Evolutionary conservation across 2,329 filamentous ascomycete species (phyloP).

Genomic region (Pestalotiopsis sp.): DNA sequence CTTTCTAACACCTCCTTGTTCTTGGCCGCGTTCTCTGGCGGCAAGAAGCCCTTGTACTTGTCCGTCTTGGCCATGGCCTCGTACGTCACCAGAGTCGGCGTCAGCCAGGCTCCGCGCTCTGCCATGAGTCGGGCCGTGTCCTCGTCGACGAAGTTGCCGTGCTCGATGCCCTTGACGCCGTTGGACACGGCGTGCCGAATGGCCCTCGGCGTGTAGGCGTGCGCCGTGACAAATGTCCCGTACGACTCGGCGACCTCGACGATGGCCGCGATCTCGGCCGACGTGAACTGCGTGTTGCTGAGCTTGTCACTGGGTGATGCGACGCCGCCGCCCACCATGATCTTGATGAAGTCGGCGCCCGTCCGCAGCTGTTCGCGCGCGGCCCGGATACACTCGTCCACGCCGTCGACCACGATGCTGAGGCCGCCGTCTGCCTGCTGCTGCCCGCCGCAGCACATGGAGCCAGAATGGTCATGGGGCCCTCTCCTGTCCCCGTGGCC

Average conservation of each 20-base stretch:
- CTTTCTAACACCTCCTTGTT: constrained; percentile 11
- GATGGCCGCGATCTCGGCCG: constrained; percentile 58
- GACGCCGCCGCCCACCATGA: constrained; percentile 62
- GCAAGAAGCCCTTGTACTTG: constrained; percentile 40
- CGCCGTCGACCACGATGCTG: constrained; percentile 54
- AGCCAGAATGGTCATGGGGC: constrained; percentile 39
- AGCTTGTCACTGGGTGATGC: constrained; percentile 57
- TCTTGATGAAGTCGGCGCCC: constrained; percentile 64
- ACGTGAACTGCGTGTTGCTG: constrained; percentile 57
- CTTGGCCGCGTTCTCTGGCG: constrained; percentile 29
- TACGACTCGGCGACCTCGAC: constrained; percentile 48
- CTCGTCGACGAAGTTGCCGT: constrained; percentile 37
- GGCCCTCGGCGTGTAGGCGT: constrained; percentile 57
- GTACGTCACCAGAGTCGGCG: constrained; percentile 53
- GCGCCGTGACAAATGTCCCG: constrained; percentile 58
- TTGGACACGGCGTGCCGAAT: constrained; percentile 58
- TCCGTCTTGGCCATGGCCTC: constrained; percentile 41
- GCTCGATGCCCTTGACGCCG: constrained; percentile 50
- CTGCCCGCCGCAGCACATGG: constrained; percentile 41
- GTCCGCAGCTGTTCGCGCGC: constrained; percentile 56
- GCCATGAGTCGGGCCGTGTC: constrained; percentile 47
- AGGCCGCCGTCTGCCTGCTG: constrained; percentile 38
- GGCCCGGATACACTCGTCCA: constrained; percentile 53
- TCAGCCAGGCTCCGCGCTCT: constrained; percentile 45
- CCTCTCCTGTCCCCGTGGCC: constrained; percentile 57